A percentile compares a stretch with the other conserved stretches of the same genome.
Conservation (phyloP, 176 grass and related monocot species). For the Zea mays region DNA sequence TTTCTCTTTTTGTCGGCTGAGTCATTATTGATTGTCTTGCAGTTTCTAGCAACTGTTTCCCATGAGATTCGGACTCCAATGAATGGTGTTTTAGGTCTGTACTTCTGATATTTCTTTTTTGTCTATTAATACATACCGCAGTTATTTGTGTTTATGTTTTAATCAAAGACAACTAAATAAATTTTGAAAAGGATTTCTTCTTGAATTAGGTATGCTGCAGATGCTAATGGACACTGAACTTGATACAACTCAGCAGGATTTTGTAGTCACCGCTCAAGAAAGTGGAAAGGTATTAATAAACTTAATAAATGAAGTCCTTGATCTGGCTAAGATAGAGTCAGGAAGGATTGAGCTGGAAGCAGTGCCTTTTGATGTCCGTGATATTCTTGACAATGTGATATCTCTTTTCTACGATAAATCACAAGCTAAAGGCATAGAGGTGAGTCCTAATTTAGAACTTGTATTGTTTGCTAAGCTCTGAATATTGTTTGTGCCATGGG, state of each 20-base stretch:
- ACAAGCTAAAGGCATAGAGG: conserved; percentile 74
- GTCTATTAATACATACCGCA: neutral
- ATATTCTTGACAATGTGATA: conserved; percentile 78
- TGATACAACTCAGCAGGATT: conserved; percentile 79
- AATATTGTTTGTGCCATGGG: conserved; percentile 14
- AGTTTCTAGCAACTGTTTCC: conserved; percentile 92
- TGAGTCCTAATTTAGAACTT: conserved; percentile 23
- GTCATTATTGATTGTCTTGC: conserved; percentile 40
- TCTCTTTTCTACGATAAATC: conserved; percentile 82
- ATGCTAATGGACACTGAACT: conserved; percentile 87
- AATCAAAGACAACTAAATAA: conserved; percentile 16
- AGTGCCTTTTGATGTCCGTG: conserved; percentile 69
- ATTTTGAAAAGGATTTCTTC: conserved; percentile 11
- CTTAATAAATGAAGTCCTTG: conserved; percentile 89
- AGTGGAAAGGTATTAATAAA: conserved; percentile 72
- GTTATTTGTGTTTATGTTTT: conserved; percentile 13
- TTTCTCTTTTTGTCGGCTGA: conserved; percentile 43
- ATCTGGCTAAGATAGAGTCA: conserved; percentile 84
- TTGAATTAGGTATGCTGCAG: conserved; percentile 72
- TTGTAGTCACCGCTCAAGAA: conserved; percentile 74
- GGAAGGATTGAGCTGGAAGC: conserved; percentile 74
- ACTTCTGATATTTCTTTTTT: conserved; percentile 16
- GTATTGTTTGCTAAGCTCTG: neutral
- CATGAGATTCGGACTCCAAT: conserved; percentile 90
- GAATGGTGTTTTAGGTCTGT: conserved; percentile 87